Evolutionary conservation across 257 asterid species (phyloP).

Genomic region (Lantana camara): DNA sequence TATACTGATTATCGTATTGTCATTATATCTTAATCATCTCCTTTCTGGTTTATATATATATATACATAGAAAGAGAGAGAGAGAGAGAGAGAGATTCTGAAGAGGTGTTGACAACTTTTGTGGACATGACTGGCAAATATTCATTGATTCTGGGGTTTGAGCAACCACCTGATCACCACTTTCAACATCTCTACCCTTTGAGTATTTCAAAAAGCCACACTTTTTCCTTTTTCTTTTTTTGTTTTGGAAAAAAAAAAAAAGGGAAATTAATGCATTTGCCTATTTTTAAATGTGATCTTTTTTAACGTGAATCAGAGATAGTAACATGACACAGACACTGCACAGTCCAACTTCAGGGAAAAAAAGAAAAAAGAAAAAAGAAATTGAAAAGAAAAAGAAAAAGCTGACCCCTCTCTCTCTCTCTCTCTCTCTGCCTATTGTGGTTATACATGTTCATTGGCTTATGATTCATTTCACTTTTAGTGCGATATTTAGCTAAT

Average conservation of each 20-base stretch:
- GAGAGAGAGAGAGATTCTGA: background rate
- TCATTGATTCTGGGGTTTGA: constrained; percentile 23
- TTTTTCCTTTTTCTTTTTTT: background rate
- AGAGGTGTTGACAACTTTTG: background rate
- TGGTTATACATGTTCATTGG: constrained; percentile 13
- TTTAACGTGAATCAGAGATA: constrained; percentile 20
- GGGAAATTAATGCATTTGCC: too few species aligned
- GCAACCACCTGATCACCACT: too few species aligned
- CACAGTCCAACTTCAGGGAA: constrained; percentile 12
- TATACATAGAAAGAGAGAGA: constrained; percentile 16
- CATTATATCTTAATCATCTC: background rate
- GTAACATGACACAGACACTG: constrained; percentile 26
- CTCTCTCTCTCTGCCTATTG: constrained; percentile 13
- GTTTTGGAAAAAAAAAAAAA: background rate
- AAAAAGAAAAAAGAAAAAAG: background rate
- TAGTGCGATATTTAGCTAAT: background rate
- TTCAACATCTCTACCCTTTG: constrained; percentile 22
- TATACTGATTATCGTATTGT: background rate
- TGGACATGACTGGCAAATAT: constrained; percentile 3
- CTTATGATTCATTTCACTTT: constrained; percentile 14
- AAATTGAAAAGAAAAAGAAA: background rate
- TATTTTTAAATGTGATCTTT: background rate
- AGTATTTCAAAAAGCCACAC: constrained; percentile 9
- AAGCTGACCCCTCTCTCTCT: constrained; percentile 35
- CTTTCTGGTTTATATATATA: background rate